A percentile compares a stretch with the other conserved stretches of the same genome.
phyloP scores from a whole-genome alignment of 345 rosid genomes.

The Boechera divaricarpa region DNA sequence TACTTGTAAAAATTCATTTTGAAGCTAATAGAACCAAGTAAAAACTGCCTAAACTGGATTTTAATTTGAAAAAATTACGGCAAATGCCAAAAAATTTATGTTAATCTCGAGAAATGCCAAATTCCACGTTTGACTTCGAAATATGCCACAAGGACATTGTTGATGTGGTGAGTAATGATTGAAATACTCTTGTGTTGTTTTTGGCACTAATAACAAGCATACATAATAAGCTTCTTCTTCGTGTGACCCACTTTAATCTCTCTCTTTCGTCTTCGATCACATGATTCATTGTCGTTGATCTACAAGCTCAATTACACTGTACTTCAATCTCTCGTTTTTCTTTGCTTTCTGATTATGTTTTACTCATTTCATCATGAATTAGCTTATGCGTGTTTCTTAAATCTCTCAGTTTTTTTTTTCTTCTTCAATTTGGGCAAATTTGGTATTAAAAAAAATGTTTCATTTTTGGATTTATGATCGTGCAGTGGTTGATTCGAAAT shows the following conservation, averaged over 20 bases:
- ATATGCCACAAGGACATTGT: too few species aligned
- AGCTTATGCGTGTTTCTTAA: slow-evolving; percentile 1
- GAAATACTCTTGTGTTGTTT: too few species aligned
- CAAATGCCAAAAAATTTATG: too few species aligned
- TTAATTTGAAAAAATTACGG: too few species aligned
- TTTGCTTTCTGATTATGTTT: slow-evolving; percentile 4
- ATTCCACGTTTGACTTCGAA: too few species aligned
- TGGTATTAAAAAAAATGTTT: not conserved
- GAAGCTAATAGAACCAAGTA: too few species aligned
- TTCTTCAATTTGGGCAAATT: slow-evolving; percentile 17
- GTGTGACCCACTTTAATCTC: slow-evolving; percentile 29
- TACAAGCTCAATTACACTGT: slow-evolving; percentile 57
- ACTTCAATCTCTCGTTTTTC: slow-evolving; percentile 28
- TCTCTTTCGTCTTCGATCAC: slow-evolving; percentile 23
- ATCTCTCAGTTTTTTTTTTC: slow-evolving; percentile 1
- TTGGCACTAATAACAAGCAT: too few species aligned
- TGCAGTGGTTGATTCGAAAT: not conserved
- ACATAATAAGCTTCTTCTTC: not conserved
- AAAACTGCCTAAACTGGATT: too few species aligned
- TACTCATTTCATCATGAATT: slow-evolving; percentile 16
- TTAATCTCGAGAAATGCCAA: too few species aligned
- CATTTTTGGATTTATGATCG: slow-evolving; percentile 14
- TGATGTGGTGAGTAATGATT: too few species aligned
- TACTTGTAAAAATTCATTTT: too few species aligned
- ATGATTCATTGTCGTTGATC: slow-evolving; percentile 61